Evolutionary conservation across 2,329 filamentous ascomycete genomes (phyloP).

Genomic region (Macrophomina tecta): DNA sequence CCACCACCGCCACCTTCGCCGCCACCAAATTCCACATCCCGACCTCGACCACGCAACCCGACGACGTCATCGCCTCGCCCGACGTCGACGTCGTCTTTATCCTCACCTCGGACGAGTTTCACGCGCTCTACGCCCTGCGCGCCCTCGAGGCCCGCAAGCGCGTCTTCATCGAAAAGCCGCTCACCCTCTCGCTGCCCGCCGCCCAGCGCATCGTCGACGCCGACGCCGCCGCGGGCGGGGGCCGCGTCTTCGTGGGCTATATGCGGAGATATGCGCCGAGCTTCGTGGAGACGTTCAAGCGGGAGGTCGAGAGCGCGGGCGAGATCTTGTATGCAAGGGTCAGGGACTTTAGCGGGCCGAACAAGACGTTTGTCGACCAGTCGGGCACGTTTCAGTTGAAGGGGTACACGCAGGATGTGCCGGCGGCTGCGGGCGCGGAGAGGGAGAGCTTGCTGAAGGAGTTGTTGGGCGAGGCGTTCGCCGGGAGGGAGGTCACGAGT

Average conservation of each 20-base stretch:
- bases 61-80: slow-evolving; percentile 50
- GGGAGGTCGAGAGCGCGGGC: slow-evolving; percentile 58
- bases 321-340: slow-evolving; percentile 63
- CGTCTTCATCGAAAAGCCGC: slow-evolving; percentile 66
- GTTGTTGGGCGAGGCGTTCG: slow-evolving; percentile 44
- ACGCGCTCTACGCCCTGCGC: slow-evolving; percentile 58
- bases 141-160: slow-evolving; percentile 62
- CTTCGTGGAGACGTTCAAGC: slow-evolving; percentile 59
- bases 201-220: slow-evolving; percentile 57
- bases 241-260: slow-evolving; percentile 63
- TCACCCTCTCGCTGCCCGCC: slow-evolving; percentile 57
- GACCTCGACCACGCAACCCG: slow-evolving; percentile 45
- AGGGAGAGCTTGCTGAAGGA: slow-evolving; percentile 35
- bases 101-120: slow-evolving; percentile 60
- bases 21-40: slow-evolving; percentile 42
- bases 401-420: slow-evolving; percentile 48
- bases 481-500: slow-evolving; percentile 36
- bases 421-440: slow-evolving; percentile 34
- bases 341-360: slow-evolving; percentile 61
- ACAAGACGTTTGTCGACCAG: slow-evolving; percentile 55
- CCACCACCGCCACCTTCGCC: slow-evolving; percentile 49
- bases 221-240: slow-evolving; percentile 50
- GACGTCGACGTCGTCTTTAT: slow-evolving; percentile 63
- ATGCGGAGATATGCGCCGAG: slow-evolving; percentile 66
- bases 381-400: slow-evolving; percentile 56